Percentiles rank a stretch among this genome's conserved stretches.
These are phyloP conservation scores for Clonostachys byssicola DNA, from an alignment of 2,329 filamentous ascomycete genomes.

Conservation along the genomic window DNA sequence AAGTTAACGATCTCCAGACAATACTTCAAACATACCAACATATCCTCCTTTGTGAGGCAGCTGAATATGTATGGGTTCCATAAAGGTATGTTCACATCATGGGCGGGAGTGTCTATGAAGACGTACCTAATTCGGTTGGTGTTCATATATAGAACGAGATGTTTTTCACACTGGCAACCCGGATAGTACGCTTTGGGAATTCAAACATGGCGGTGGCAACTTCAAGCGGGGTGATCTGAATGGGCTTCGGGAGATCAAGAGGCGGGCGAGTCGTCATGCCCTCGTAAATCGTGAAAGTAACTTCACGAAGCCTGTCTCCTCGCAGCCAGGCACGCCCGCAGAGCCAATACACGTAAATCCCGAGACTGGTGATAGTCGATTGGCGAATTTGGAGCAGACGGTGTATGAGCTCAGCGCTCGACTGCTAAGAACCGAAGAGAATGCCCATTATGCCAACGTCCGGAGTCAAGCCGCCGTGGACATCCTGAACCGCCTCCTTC, in stretches of 20 bases:
- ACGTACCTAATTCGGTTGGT: slow-evolving; percentile 1
- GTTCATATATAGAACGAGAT: slow-evolving; percentile 70
- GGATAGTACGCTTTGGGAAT: slow-evolving; percentile 95
- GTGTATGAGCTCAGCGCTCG: slow-evolving; percentile 76
- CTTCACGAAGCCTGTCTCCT: slow-evolving; percentile 67
- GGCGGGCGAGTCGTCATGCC: slow-evolving; percentile 86
- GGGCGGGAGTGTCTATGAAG: background rate
- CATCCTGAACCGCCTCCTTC: slow-evolving; percentile 62
- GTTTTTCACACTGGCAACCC: slow-evolving; percentile 95
- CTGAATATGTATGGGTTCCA: slow-evolving; percentile 99
- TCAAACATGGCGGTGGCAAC: slow-evolving; percentile 95
- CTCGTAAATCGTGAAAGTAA: slow-evolving; percentile 91
- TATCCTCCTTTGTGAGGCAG: slow-evolving; percentile 96
- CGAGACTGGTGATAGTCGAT: slow-evolving; percentile 72
- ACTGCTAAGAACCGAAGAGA: slow-evolving; percentile 80
- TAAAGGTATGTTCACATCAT: slow-evolving; percentile 62
- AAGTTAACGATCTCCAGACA: slow-evolving; percentile 52
- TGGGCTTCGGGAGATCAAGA: slow-evolving; percentile 90
- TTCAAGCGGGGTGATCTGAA: slow-evolving; percentile 94
- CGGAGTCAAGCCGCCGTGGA: slow-evolving; percentile 83
- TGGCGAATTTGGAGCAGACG: slow-evolving; percentile 74
- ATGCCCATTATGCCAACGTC: slow-evolving; percentile 70
- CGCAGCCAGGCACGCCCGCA: slow-evolving; percentile 80
- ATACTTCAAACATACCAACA: slow-evolving; percentile 99
- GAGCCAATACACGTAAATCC: slow-evolving; percentile 66